These are phyloP conservation scores for Pythium brassicae DNA, from an alignment of 352 stramenopile genomes.

Conservation along the genomic window DNA sequence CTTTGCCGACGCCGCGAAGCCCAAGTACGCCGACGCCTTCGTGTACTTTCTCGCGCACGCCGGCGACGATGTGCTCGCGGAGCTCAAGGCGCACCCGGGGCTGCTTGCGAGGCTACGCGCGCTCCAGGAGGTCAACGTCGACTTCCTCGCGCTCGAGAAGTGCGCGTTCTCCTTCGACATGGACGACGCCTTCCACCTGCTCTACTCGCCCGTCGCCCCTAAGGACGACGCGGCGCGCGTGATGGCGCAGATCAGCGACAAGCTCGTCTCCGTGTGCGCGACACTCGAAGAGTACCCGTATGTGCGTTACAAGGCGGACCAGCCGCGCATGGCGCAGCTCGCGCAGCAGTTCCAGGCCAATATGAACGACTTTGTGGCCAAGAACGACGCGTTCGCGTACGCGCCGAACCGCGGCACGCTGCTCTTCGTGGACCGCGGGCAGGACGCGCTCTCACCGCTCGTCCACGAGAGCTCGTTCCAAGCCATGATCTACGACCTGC, in stretches of 20 bases:
- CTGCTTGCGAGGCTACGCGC: slow-evolving; percentile 82
- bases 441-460: slow-evolving; percentile 93
- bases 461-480: slow-evolving; percentile 99
- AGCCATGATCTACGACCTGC: slow-evolving; percentile 95
- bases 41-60: slow-evolving; percentile 93
- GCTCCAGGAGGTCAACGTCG: slow-evolving; percentile 94
- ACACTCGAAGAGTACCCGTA: slow-evolving; percentile 98
- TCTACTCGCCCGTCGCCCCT: slow-evolving; percentile 68
- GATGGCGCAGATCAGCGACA: slow-evolving; percentile 72
- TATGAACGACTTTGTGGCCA: slow-evolving; percentile 94
- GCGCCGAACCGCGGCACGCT: slow-evolving; percentile 87
- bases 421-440: slow-evolving; percentile 92
- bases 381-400: slow-evolving; percentile 91
- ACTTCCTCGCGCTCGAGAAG: slow-evolving; percentile 95
- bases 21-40: slow-evolving; percentile 93
- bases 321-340: slow-evolving; percentile 82
- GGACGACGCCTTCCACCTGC: slow-evolving; percentile 56
- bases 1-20: slow-evolving; percentile 68
- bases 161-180: slow-evolving; percentile 95
- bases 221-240: slow-evolving; percentile 37
- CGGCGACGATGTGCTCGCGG: slow-evolving; percentile 64
- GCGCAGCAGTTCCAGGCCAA: slow-evolving; percentile 91
- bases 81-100: slow-evolving; percentile 81
- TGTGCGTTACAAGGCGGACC: slow-evolving; percentile 87
- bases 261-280: slow-evolving; percentile 95